A percentile compares a stretch with the other conserved stretches of the same genome.
Conservation (phyloP, 140 eudicot species). For the Eryngium alpinum region DNA sequence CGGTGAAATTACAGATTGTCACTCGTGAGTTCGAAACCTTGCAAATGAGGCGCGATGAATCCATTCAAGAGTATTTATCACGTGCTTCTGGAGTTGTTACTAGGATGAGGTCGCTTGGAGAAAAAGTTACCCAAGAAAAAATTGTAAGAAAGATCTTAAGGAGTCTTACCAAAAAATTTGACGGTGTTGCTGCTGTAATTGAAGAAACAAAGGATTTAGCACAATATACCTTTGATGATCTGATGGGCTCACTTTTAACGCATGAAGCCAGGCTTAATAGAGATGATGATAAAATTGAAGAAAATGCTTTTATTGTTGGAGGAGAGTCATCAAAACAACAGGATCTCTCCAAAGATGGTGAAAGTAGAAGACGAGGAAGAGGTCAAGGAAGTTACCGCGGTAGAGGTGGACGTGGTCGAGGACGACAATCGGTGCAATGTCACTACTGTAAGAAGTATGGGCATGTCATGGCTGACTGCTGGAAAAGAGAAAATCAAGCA, state of each 20-base stretch:
- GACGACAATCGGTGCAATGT: neutral
- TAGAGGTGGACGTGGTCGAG: slow-evolving; percentile 2
- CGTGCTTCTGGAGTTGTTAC: neutral
- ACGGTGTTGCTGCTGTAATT: slow-evolving; percentile 14
- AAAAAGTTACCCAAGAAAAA: neutral
- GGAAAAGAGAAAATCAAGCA: neutral
- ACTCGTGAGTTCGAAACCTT: no score
- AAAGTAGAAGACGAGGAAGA: neutral
- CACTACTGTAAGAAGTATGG: neutral
- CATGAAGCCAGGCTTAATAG: slow-evolving; percentile 3
- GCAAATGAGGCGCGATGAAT: no score
- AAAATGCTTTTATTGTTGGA: slow-evolving; percentile 14
- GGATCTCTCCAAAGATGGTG: neutral
- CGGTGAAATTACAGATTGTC: no score
- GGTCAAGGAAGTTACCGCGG: neutral
- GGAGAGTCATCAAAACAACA: neutral
- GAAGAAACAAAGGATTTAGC: slow-evolving; percentile 16
- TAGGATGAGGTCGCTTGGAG: neutral
- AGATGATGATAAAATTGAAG: neutral
- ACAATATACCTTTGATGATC: slow-evolving; percentile 2
- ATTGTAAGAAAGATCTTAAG: neutral
- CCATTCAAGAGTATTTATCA: neutral
- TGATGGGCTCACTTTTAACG: slow-evolving; percentile 16
- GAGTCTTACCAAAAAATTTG: slow-evolving; percentile 3
- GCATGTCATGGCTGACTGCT: neutral